Evolutionary conservation across 2,329 filamentous ascomycete genomes (phyloP), one percentile per base, ranked within the genome.

Genomic region (Fusarium sp.): DNA sequence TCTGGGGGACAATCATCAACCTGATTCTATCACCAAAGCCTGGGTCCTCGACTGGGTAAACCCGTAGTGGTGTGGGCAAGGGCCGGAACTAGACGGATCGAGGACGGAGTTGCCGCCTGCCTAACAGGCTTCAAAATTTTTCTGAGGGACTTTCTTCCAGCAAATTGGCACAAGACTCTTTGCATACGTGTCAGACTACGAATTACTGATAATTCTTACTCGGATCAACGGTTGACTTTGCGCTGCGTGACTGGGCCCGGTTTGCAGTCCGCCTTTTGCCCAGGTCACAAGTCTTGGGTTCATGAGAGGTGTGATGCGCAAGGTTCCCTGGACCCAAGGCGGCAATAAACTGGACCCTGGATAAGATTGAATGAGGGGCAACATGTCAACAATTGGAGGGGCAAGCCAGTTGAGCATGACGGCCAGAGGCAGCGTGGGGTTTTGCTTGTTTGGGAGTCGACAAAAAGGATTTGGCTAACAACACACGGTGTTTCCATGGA

Each of bases 41-140:
- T 18, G 46, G 28, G 30, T 48, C 11, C 47, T 8, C 47, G 15
- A 18, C 34, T 37, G 36, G 47, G 47, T 18, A 18, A 10, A 13
- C 16, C 18, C 34, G 47, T 37, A 36, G 44, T 61, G 55, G 58
- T 65, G 66, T 62, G 52, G 28, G 59, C 52, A 44, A 44, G 46
- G 63, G 66, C 56, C 51, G 53, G 40, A 51, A 52, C 61, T 44
- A 57, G 43, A 47, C 50, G 13, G 46, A 60, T 51, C 43, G 18
- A 11, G 23, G 40, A 52, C 56, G 66, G 47, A 39, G 37, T 46
- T 58, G 34, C 66, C 66, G 66, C 43, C 41, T 53, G 59, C 60
- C 59, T 58, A 30, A 52, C 62, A 74, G 72, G 63, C 72, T 70
- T 56, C 65, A 43, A 16, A 30, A 46, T 72, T 65, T 69, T 47